Base-by-base conservation (phyloP, 208 protist species). In the Leishmania tropica region DNA sequence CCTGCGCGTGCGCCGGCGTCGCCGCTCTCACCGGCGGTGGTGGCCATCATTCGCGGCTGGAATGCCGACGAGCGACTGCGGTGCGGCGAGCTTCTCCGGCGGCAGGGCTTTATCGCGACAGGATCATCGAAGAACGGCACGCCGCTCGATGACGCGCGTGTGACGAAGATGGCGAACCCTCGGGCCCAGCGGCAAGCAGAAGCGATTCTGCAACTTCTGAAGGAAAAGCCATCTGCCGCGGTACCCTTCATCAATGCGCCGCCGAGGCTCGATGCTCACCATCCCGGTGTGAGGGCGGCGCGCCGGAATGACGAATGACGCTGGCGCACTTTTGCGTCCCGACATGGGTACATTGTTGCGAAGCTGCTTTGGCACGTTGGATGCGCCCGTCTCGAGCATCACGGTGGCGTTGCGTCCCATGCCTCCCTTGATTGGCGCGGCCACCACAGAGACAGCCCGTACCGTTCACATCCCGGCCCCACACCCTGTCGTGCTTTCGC, bases 11-110 rank as follows among this genome's bases (percentile, higher is more conserved):
- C 10, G 15, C 13, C 76, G 70, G 15, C 48, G 48, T 6, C 24
- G n/a, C 24, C n/a, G 24, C 81, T 81, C 40, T 78, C 77, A 13
- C 60, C 77, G 19, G 40, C 31, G 1, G 83, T 86, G 54, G 64
- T 54, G 54, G 31, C 62, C 42, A 73, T 77, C n/a, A 54, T 86
- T 28, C 10, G 11, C 4, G 53, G 67, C 65, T 86, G 83, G 83
- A 86, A 83, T 48, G 73, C 54, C 40, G 83, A 64, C 40, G 83
- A 86, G 75, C 77, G 78, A 37, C 60, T 71, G 35, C 83, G 83
- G 28, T 76, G 78, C 35, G 75, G 77, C 21, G 73, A 86, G 45
- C 78, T 86, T 56, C 65, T 86, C 8, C 72, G 75, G 37, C 83
- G 83, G 1, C 83, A 83, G 19, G 83, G 78, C 42, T 83, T 82